Conservation (phyloP, 768 basidiomycete species). For the Mycena filopes region DNA sequence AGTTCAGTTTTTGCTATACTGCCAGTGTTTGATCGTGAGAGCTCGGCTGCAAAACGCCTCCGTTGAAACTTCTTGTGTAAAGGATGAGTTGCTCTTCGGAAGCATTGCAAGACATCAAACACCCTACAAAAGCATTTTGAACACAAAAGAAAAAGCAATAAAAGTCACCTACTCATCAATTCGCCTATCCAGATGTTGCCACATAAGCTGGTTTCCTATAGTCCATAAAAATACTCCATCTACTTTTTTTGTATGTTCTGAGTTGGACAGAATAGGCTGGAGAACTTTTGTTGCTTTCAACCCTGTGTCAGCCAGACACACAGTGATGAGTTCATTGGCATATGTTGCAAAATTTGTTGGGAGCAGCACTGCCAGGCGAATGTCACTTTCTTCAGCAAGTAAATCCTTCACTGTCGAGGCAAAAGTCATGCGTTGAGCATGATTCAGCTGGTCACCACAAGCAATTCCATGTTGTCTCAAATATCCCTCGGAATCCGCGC, state of each 20-base stretch:
- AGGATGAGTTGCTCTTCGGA: neutral
- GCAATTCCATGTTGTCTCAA: neutral
- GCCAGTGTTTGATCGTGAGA: neutral
- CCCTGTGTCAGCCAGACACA: neutral
- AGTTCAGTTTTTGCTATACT: neutral
- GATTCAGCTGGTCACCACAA: neutral
- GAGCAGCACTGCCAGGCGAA: constrained; percentile 5
- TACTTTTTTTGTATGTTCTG: neutral
- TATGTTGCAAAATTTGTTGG: constrained; percentile 4
- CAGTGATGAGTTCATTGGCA: constrained; percentile 10
- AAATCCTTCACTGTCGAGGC: neutral
- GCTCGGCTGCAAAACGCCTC: neutral
- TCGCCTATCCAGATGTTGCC: constrained; percentile 18
- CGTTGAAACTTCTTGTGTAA: neutral
- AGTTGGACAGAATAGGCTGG: neutral
- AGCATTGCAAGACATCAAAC: constrained; percentile 3
- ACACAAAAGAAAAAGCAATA: neutral
- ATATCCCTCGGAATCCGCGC: neutral
- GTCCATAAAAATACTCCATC: constrained; percentile 15
- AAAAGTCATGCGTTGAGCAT: neutral
- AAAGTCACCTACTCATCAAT: constrained; percentile 16
- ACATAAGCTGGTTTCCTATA: neutral
- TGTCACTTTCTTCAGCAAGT: neutral
- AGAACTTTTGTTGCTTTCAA: constrained; percentile 6
- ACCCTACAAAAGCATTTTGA: neutral